These are phyloP conservation scores for Corchorus olitorius DNA, from an alignment of 345 rosid species.

Conservation along the genomic window DNA sequence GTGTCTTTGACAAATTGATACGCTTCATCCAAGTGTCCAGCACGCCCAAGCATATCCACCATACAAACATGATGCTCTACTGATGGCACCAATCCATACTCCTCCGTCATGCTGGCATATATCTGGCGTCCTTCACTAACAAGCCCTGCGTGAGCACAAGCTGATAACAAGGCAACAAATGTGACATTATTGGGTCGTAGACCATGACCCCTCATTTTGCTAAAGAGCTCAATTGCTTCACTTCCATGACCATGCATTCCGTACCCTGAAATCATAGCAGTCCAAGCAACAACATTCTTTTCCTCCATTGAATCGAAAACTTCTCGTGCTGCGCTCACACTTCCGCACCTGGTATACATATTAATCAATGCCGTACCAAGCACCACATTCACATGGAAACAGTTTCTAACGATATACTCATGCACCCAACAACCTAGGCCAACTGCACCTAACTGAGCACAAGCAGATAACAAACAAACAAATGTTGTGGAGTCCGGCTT, in stretches of 20 bases:
- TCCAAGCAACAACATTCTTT: conserved; percentile 81
- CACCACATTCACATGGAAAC: conserved; percentile 55
- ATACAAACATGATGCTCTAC: conserved; percentile 80
- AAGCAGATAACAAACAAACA: conserved; percentile 68
- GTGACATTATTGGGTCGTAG: conserved; percentile 64
- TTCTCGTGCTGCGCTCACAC: conserved; percentile 54
- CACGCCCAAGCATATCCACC: conserved; percentile 91
- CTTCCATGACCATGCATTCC: conserved; percentile 75
- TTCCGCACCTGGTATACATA: conserved; percentile 82
- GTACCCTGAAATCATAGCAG: conserved; percentile 85
- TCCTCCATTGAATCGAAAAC: conserved; percentile 67
- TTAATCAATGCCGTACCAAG: conserved; percentile 80
- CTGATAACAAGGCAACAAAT: conserved; percentile 74
- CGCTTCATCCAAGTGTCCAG: conserved; percentile 69
- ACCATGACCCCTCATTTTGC: conserved; percentile 49
- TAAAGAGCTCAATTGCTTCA: conserved; percentile 56
- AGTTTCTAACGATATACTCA: conserved; percentile 37
- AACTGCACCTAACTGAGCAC: conserved; percentile 71
- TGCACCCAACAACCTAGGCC: conserved; percentile 72
- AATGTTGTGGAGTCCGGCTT: conserved; percentile 69
- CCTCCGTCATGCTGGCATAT: conserved; percentile 55
- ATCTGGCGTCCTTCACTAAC: conserved; percentile 52
- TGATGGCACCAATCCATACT: conserved; percentile 51
- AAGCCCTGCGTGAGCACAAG: conserved; percentile 85
- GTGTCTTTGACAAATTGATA: conserved; percentile 48